Evolutionary conservation across 257 asterid genomes (phyloP).

Genomic region (Nemophila menziesii): DNA sequence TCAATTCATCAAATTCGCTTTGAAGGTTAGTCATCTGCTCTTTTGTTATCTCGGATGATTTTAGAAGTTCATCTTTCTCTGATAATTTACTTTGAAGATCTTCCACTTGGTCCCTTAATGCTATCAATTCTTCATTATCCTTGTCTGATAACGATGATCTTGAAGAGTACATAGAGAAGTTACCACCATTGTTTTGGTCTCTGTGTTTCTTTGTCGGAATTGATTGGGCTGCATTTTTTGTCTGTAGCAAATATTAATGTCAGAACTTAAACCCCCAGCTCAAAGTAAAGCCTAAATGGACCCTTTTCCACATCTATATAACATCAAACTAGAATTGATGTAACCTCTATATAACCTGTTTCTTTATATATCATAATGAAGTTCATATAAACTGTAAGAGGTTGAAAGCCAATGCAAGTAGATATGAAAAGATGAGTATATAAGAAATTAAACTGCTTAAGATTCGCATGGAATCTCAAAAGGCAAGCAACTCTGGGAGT

Average conservation of each 20-base stretch:
- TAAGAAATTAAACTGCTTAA: neutral
- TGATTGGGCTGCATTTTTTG: constrained; percentile 41
- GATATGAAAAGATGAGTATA: neutral
- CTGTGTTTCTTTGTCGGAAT: constrained; percentile 36
- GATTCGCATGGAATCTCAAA: neutral
- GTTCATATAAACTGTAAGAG: neutral
- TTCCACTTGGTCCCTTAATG: constrained; percentile 57
- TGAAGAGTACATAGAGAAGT: constrained; percentile 40
- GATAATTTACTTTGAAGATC: constrained; percentile 54
- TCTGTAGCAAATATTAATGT: constrained; percentile 32
- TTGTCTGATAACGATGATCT: constrained; percentile 45
- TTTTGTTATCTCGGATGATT: constrained; percentile 50
- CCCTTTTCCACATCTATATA: neutral
- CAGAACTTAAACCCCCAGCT: constrained; percentile 7
- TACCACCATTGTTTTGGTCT: constrained; percentile 34
- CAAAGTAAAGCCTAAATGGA: neutral
- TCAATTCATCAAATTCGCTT: constrained; percentile 37
- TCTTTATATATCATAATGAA: neutral
- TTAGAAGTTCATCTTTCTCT: constrained; percentile 75
- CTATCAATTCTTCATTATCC: constrained; percentile 68
- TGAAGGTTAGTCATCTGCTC: constrained; percentile 43
- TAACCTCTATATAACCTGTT: too few relatives aligned
- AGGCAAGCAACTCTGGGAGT: neutral
- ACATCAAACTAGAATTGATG: neutral
- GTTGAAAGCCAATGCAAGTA: neutral